These are phyloP conservation scores for Multifurca ochricompacta DNA, from an alignment of 768 basidiomycete genomes.

Conservation along the genomic window DNA sequence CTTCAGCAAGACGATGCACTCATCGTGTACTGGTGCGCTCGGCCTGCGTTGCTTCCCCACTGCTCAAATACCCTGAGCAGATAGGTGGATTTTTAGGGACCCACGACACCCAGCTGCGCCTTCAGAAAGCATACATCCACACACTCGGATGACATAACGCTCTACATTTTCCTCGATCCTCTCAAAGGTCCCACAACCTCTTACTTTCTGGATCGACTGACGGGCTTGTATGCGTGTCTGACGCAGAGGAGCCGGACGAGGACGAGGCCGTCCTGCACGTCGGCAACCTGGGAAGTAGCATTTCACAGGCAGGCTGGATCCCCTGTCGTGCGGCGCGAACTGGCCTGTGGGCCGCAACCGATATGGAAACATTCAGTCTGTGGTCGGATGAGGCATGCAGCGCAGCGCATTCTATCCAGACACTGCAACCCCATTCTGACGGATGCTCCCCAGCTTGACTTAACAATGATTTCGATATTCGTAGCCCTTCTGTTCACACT, in stretches of 20 bases:
- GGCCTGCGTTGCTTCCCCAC: not conserved
- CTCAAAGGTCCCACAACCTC: slow-evolving; percentile 22
- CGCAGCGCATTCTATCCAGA: too few relatives aligned
- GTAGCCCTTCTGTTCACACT: slow-evolving; percentile 52
- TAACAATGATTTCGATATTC: slow-evolving; percentile 51
- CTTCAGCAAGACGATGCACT: slow-evolving; percentile 73
- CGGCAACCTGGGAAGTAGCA: slow-evolving; percentile 79
- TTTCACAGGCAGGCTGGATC: slow-evolving; percentile 72
- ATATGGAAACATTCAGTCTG: slow-evolving; percentile 89
- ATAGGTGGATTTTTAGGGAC: slow-evolving; percentile 50
- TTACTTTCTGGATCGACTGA: slow-evolving; percentile 82
- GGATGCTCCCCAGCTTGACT: slow-evolving; percentile 45
- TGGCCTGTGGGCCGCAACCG: slow-evolving; percentile 76
- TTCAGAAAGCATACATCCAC: slow-evolving; percentile 75
- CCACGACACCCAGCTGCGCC: slow-evolving; percentile 67
- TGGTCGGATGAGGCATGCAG: slow-evolving; percentile 65
- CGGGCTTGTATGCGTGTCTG: slow-evolving; percentile 67
- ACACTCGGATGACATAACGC: slow-evolving; percentile 92
- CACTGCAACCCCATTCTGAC: not conserved
- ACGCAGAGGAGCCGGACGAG: slow-evolving; percentile 71
- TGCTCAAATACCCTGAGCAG: not conserved
- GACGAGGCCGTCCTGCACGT: slow-evolving; percentile 78
- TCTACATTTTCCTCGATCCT: slow-evolving; percentile 39
- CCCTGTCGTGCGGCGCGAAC: slow-evolving; percentile 27
- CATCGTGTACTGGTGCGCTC: slow-evolving; percentile 71